Evolutionary conservation across 2,329 filamentous ascomycete species (phyloP).

Genomic region (Didymella keratinophila): DNA sequence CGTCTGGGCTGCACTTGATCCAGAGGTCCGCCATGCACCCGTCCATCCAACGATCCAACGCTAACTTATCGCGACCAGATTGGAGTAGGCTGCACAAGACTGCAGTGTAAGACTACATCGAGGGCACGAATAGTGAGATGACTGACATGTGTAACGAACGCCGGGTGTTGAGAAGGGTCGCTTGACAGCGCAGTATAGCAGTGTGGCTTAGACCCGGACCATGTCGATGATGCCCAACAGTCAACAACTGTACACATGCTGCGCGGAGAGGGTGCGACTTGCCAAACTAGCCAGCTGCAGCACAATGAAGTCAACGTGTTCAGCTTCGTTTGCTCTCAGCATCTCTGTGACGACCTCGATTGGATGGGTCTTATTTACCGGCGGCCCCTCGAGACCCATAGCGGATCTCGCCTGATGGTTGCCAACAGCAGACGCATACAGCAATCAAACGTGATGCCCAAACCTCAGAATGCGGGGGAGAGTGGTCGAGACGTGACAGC

Average conservation of each 20-base stretch:
- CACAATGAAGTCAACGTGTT: constrained; percentile 28
- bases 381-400: neutral
- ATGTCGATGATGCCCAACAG: constrained; percentile 23
- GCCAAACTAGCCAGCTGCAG: constrained; percentile 23
- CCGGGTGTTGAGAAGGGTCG: constrained; percentile 21
- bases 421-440: constrained; percentile 27
- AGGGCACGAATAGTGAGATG: constrained; percentile 5
- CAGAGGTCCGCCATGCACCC: constrained; percentile 70
- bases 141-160: constrained; percentile 4
- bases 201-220: constrained; percentile 21
- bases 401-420: constrained; percentile 10
- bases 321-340: constrained; percentile 20
- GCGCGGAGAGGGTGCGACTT: constrained; percentile 20
- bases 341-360: neutral
- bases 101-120: constrained; percentile 4
- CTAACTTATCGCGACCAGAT: constrained; percentile 15
- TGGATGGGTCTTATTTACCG: neutral
- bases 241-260: constrained; percentile 18
- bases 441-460: constrained; percentile 19
- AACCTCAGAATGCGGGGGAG: constrained; percentile 17
- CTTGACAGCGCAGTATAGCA: constrained; percentile 18
- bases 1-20: constrained; percentile 94
- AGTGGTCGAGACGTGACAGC: constrained; percentile 20
- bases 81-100: constrained; percentile 17
- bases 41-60: neutral